Base-by-base conservation (phyloP, 139 green algal genomes). In the Micractinium sp. region DNA sequence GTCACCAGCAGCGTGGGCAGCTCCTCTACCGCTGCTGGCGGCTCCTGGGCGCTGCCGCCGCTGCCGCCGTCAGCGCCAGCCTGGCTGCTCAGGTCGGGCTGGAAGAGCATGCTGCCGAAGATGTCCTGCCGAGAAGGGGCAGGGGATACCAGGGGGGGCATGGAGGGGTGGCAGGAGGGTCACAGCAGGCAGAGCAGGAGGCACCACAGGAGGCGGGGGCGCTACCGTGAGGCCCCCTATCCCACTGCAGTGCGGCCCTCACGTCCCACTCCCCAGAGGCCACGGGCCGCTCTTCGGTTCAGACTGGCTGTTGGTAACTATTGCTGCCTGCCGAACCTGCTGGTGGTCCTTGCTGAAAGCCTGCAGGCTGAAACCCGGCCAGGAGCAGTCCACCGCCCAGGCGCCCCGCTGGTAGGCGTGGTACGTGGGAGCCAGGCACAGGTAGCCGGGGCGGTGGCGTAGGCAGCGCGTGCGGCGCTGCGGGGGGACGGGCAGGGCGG, bases 1-100 rank as follows among this genome's bases (percentile, higher is more conserved):
- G 91, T 92, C 47, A 92, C 89, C 22, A 92, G 60, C 82, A 93
- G 78, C 18, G 81, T 91, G 38, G 85, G 85, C 56, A 80, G 66
- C 63, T 47, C 35, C 66, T 92, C 85, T 5, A 89, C 74, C 1
- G 35, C 22, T 16, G 33, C 76, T n/a, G 56, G 38, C n/a, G 12
- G 29, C 36, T 35, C 41, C 71, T 35, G 69, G 61, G 83, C 19
- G 1, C 15, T 15, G 27, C 2, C 22, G 7, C 3, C 38, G 61
- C 35, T 20, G 35, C 23, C 23, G 35, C 18, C 82, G 5, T 73
- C 47, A 35, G 31, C 76, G 33, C 35, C 76, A 60, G 35, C n/a
- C 35, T 60, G 33, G 76, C 22, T 82, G 4, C 63, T n/a, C 74
- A 80, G 41, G 35, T 77, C 63, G 0, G 60, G 36, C 35, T 71